Evolutionary conservation across 2,329 filamentous ascomycete species (phyloP), one percentile per base, ranked within the genome.

Genomic region (Penicillium brevicompactum): DNA sequence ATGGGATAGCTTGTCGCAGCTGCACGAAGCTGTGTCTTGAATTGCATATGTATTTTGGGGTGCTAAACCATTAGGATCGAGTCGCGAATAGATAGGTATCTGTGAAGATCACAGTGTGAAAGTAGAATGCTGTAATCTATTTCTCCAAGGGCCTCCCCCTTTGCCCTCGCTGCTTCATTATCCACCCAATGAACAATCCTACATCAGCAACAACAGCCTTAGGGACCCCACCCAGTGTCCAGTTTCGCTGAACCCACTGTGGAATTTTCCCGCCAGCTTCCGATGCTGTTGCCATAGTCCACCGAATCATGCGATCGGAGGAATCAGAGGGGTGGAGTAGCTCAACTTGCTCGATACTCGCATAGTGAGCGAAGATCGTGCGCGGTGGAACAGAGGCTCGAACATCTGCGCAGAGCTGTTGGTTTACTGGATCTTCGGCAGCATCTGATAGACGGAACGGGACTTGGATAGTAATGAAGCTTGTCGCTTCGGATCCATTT

Each of bases 261-360:
- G 72, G 72, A 49, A 74, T 74, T 22, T 60, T 66, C 3, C 72
- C 72, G 9, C 69, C 68, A 9, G 73, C 70, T 53, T 74, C 64
- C 14, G 71, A 74, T 9, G 69, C 70, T 6, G 72, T 75, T 3
- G 70, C 71, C 71, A 75, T 74, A 4, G 63, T 68, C 72, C 73
- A 75, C 41, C 72, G 66, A 22, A 65, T 55, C 6, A 27, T 40
- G 65, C 44, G 49, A 14, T 9, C 32, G 13, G 47, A n/a, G 10
- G 9, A 24, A 1, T 18, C 18, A 32, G 32, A 13, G 27, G 22
- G 24, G 13, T 57, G 32, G 3, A 58, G 43, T 31, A 61, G 46
- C 8, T 57, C 49, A 2, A 73, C 66, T 22, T 61, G 65, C 56
- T 75, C 73, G n/a, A 74, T 61, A 52, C 71, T 72, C 2, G 68